Base-by-base conservation (phyloP, 768 basidiomycete species). In the Pilatotrama ljubarskyi region DNA sequence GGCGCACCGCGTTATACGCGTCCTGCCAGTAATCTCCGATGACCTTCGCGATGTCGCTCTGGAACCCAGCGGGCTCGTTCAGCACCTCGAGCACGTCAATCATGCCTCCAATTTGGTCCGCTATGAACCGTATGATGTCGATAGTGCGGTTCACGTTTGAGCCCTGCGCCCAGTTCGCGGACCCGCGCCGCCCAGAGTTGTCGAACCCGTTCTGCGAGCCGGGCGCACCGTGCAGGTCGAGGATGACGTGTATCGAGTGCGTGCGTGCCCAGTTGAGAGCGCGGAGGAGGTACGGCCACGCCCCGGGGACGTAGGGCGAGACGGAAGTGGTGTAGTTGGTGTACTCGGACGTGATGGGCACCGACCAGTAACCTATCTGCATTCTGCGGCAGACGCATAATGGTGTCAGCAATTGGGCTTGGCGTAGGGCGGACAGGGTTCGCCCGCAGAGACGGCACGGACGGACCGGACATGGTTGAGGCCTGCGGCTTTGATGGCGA, bases 171-270 rank as follows among this genome's bases (percentile, higher is more conserved):
- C 87, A 91, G 44, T 76, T 70, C 2, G 87, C 83, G 51, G 75
- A 75, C 20, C 69, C 65, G 32, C 82, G 76, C 68, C 86, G 86
- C 1, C 89, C 88, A 8, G 87, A 90, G 71, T 90, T 91, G 72
- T 90, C 89, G 71, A 84, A 90, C 2, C 88, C 87, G 60, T 78
- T 77, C 70, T 77, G 77, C 20, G 75, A 77, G 48, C 84, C 87
- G 0, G 88, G 85, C 5, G 85, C 88, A 25, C 88, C 89, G 68
- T 93, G 91, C 13, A 88, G 77, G 72, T 93, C 92, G 40, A 93
- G 67, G 59, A 93, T 84, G 58, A 90, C 85, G 55, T 87, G 84
- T 8, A 93, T 67, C 17, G 77, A 77, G 66, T 88, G 75, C 24
- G 78, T 75, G 40, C 77, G 77, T 1, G 91, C 91, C 82, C 86